Conservation (phyloP, 805 yeast genomes). For the Cyberlindnera xishuangbannaensis region DNA sequence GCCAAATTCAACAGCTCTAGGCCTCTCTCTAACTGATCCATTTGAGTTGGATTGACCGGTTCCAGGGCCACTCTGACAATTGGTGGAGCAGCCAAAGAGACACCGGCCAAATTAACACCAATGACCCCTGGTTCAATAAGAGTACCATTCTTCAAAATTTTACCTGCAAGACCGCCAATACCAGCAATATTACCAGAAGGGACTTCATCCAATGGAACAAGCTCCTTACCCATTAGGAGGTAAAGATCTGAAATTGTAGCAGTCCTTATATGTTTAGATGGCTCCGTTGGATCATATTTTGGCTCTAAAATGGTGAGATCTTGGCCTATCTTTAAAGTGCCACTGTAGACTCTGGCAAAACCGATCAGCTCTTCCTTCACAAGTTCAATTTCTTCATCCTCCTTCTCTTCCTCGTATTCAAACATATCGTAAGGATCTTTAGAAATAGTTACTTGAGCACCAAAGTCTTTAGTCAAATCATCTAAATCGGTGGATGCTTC, state of each 20-base stretch:
- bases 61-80: slow-evolving; percentile 95
- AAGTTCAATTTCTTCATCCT: slow-evolving; percentile 35
- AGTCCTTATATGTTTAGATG: slow-evolving; percentile 47
- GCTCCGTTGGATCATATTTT: slow-evolving; percentile 65
- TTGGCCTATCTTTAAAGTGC: slow-evolving; percentile 72
- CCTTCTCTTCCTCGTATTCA: slow-evolving; percentile 46
- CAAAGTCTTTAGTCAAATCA: slow-evolving; percentile 19
- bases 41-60: slow-evolving; percentile 79
- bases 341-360: slow-evolving; percentile 84
- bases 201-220: slow-evolving; percentile 68
- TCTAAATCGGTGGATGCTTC: slow-evolving; percentile 19
- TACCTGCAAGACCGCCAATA: slow-evolving; percentile 82
- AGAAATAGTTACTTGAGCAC: slow-evolving; percentile 5
- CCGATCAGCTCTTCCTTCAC: slow-evolving; percentile 71
- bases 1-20: slow-evolving; percentile 74
- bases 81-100: slow-evolving; percentile 75
- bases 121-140: slow-evolving; percentile 49
- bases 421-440: slow-evolving; percentile 36
- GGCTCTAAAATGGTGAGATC: slow-evolving; percentile 78
- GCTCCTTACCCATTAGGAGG: slow-evolving; percentile 88
- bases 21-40: slow-evolving; percentile 73
- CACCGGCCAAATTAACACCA: slow-evolving; percentile 74
- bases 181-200: slow-evolving; percentile 97
- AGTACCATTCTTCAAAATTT: slow-evolving; percentile 83
- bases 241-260: slow-evolving; percentile 65